Percentiles rank a stretch among this genome's conserved stretches.
Evolutionary conservation across 2,329 filamentous ascomycete genomes (phyloP).

Genomic region (Akanthomyces muscarius): DNA sequence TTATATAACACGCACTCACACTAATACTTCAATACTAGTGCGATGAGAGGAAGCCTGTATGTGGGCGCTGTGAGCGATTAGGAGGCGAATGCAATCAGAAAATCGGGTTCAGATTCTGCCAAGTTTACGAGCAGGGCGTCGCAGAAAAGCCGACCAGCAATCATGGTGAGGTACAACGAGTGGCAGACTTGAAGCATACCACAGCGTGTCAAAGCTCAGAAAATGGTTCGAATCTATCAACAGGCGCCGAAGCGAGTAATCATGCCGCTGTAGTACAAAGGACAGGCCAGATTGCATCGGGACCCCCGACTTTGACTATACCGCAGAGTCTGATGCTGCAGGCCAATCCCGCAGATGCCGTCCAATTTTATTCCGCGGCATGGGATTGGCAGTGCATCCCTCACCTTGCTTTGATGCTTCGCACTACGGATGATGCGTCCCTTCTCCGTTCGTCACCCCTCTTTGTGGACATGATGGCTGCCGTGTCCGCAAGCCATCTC

Average conservation of each 20-base stretch:
- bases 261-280: not conserved
- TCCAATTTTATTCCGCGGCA: not conserved
- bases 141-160: not conserved
- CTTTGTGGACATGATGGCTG: conserved; percentile 9
- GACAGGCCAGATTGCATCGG: not conserved
- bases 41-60: conserved; percentile 16
- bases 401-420: not conserved
- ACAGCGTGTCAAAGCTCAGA: not conserved
- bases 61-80: conserved; percentile 11
- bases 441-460: not conserved
- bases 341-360: not conserved
- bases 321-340: not conserved
- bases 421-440: not conserved
- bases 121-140: not conserved
- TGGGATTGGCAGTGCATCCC: conserved; percentile 7
- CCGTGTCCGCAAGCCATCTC: conserved; percentile 17
- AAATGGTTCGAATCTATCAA: too few relatives aligned
- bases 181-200: not conserved
- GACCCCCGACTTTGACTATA: not conserved
- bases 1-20: not conserved
- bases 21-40: not conserved
- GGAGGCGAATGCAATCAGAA: conserved; percentile 7
- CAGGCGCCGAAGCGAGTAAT: not conserved
- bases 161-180: not conserved
- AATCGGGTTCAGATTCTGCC: not conserved